phyloP scores from a whole-genome alignment of 768 basidiomycete genomes.

The Rhodotorula kratochvilovae region DNA sequence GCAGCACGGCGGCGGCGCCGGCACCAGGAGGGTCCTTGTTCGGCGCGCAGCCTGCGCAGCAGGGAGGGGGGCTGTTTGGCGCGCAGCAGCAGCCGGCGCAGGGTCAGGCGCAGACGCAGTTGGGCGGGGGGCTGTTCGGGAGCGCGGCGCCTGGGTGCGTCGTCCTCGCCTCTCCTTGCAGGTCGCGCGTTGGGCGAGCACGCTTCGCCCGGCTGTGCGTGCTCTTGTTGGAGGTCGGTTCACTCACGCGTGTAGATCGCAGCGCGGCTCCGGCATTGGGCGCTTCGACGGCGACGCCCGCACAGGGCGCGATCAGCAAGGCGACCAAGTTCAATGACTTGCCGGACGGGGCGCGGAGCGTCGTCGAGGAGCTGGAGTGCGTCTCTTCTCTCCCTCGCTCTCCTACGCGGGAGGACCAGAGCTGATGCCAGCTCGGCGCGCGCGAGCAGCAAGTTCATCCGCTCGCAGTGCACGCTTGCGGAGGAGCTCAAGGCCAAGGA shows the following conservation, averaged over 20 bases:
- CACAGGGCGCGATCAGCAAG: constrained; percentile 21
- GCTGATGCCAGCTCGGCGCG: not conserved
- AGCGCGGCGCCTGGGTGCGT: not conserved
- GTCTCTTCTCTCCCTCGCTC: constrained; percentile 1
- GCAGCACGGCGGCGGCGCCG: not conserved
- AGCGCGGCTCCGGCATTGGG: not conserved
- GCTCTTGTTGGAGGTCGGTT: not conserved
- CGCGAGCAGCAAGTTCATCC: constrained; percentile 35
- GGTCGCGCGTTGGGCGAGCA: too few species aligned
- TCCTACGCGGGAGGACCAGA: not conserved
- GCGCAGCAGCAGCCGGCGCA: not conserved
- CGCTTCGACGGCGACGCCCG: constrained; percentile 4
- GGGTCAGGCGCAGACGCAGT: not conserved
- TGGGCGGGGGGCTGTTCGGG: constrained; percentile 7
- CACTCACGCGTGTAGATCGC: too few species aligned
- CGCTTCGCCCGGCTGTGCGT: not conserved
- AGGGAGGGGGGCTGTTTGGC: constrained; percentile 16
- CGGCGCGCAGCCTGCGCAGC: not conserved
- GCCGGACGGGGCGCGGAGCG: constrained; percentile 36
- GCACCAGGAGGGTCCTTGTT: not conserved
- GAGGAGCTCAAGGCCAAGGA: constrained; percentile 36
- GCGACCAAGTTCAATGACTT: constrained; percentile 41
- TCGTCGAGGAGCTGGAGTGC: constrained; percentile 41
- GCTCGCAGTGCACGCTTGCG: constrained; percentile 23
- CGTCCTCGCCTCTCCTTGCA: not conserved